These are phyloP conservation scores for Circinella umbellata DNA, from an alignment of 371 early-diverging fungal genomes.

Conservation along the genomic window DNA sequence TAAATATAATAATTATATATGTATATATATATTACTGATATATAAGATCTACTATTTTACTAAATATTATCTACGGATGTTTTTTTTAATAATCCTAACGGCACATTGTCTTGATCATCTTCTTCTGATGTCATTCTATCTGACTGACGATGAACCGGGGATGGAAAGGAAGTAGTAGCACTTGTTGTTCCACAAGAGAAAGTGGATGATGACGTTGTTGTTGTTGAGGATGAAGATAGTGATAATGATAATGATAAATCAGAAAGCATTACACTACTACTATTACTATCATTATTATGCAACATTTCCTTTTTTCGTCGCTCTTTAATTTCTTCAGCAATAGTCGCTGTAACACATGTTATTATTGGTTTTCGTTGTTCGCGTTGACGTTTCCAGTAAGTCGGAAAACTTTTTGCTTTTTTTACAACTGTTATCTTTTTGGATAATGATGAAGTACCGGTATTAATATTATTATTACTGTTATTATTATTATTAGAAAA, in stretches of 20 bases:
- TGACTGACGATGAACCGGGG: conserved; percentile 5
- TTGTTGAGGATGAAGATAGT: background rate
- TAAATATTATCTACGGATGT: conserved; percentile 3
- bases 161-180: background rate
- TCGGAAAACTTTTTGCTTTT: conserved; percentile 7
- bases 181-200: background rate
- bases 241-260: too few relatives aligned
- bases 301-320: conserved; percentile 1
- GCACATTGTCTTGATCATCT: conserved; percentile 14
- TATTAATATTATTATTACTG: too few relatives aligned
- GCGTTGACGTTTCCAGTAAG: conserved; percentile 1
- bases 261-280: too few relatives aligned
- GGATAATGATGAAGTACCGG: too few relatives aligned
- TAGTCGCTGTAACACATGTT: background rate
- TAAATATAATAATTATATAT: too few relatives aligned
- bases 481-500: too few relatives aligned
- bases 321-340: conserved; percentile 1
- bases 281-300: background rate
- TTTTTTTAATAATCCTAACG: conserved; percentile 13
- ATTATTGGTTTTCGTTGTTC: background rate
- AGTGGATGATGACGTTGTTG: background rate
- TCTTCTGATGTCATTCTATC: background rate
- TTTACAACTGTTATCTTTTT: background rate
- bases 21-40: background rate
- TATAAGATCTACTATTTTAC: too few relatives aligned